A percentile compares a stretch with the other conserved stretches of the same genome.
Conservation (phyloP, 2,329 filamentous ascomycete genomes). For the Septoria linicola region DNA sequence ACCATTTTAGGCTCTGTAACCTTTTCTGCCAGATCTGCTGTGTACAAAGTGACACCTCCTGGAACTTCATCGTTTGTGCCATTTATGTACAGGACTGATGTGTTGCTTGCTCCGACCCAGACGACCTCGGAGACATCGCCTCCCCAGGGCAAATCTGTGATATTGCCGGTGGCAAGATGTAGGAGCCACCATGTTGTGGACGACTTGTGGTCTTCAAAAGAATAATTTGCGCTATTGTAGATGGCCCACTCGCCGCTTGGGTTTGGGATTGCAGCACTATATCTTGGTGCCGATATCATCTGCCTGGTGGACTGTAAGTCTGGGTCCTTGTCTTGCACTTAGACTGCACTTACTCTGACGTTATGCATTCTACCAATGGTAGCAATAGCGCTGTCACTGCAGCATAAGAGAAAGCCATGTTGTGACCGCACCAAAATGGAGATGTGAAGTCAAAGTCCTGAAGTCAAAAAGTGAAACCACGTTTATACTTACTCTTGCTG, state of each 20-base stretch:
- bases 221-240: conserved; percentile 29
- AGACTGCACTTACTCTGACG: conserved; percentile 16
- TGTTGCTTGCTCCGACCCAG: conserved; percentile 37
- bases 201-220: conserved; percentile 27
- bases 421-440: background rate
- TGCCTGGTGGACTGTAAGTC: conserved; percentile 23
- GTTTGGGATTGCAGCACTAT: conserved; percentile 27
- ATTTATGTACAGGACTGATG: conserved; percentile 34
- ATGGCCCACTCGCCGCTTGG: conserved; percentile 37
- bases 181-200: conserved; percentile 29
- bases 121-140: conserved; percentile 29
- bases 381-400: conserved; percentile 3
- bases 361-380: conserved; percentile 16
- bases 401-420: conserved; percentile 1
- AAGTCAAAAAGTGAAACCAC: background rate
- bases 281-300: conserved; percentile 33
- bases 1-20: conserved; percentile 32
- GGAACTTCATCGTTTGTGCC: conserved; percentile 27
- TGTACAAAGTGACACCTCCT: conserved; percentile 41
- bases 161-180: conserved; percentile 26
- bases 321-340: background rate
- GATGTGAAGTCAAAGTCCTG: background rate
- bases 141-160: conserved; percentile 26
- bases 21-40: conserved; percentile 36
- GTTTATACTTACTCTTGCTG: background rate